phyloP scores from a whole-genome alignment of 805 yeast genomes.

The Wickerhamiella musiphila region DNA sequence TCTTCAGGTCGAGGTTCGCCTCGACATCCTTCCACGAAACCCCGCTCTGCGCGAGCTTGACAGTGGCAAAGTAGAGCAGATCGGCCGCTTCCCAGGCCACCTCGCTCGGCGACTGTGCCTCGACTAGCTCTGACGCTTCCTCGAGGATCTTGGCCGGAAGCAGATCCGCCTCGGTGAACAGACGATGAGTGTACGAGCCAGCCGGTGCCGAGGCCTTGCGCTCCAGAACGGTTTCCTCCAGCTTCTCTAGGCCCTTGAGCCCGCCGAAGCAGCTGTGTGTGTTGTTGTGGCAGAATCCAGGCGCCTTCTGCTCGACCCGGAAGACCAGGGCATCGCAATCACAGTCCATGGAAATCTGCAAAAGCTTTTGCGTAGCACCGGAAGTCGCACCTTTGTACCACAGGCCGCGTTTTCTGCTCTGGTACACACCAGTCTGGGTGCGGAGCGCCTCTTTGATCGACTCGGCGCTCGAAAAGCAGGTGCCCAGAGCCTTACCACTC shows the following conservation, averaged over 20 bases:
- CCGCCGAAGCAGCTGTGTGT: slow-evolving; percentile 69
- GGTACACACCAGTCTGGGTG: slow-evolving; percentile 78
- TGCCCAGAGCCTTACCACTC: slow-evolving; percentile 60
- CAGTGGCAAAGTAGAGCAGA: slow-evolving; percentile 46
- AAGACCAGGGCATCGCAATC: slow-evolving; percentile 84
- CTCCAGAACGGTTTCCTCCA: slow-evolving; percentile 48
- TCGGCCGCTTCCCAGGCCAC: slow-evolving; percentile 98
- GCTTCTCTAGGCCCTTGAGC: slow-evolving; percentile 43
- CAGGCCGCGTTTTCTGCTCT: slow-evolving; percentile 71
- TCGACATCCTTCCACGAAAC: slow-evolving; percentile 71
- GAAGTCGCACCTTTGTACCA: slow-evolving; percentile 95
- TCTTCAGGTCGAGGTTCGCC: slow-evolving; percentile 64
- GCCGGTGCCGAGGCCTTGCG: slow-evolving; percentile 60
- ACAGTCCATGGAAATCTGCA: slow-evolving; percentile 62
- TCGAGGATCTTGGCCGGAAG: slow-evolving; percentile 75
- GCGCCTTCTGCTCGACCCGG: slow-evolving; percentile 67
- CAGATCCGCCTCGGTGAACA: slow-evolving; percentile 60
- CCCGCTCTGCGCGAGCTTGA: slow-evolving; percentile 56
- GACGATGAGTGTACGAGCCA: slow-evolving; percentile 86
- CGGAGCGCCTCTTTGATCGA: slow-evolving; percentile 70
- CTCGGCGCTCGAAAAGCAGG: slow-evolving; percentile 76
- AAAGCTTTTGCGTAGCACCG: slow-evolving; percentile 79
- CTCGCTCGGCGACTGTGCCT: slow-evolving; percentile 51
- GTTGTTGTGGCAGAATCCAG: slow-evolving; percentile 84
- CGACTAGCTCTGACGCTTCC: slow-evolving; percentile 90